phyloP scores from a whole-genome alignment of 352 stramenopile genomes.

The Pythium volutum region DNA sequence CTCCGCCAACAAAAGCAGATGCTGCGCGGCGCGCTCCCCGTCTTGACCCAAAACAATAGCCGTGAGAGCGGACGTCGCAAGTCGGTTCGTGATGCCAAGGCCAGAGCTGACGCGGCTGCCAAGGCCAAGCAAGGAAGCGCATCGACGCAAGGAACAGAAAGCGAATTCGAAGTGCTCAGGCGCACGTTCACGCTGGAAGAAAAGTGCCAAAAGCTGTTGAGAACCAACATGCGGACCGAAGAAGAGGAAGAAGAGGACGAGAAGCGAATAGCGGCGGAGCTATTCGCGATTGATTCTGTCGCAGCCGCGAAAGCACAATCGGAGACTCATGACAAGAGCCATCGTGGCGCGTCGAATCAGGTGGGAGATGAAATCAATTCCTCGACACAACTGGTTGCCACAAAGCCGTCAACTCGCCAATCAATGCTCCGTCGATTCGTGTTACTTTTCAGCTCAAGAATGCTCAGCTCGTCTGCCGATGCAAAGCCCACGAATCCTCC shows the following conservation, averaged over 20 bases:
- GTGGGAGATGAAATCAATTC: neutral
- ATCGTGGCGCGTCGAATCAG: neutral
- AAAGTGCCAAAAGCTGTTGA: conserved; percentile 25
- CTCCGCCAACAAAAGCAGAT: conserved; percentile 14
- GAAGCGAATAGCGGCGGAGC: conserved; percentile 16
- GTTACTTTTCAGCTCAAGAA: neutral
- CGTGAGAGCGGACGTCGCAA: conserved; percentile 17
- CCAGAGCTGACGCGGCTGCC: conserved; percentile 8
- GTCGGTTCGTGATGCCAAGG: conserved; percentile 16
- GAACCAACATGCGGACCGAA: conserved; percentile 30
- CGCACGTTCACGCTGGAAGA: conserved; percentile 26
- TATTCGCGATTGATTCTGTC: conserved; percentile 22
- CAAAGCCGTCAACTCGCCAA: neutral
- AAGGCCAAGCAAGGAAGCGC: conserved; percentile 7
- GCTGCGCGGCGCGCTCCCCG: conserved; percentile 5
- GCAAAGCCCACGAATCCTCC: neutral
- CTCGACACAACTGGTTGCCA: neutral
- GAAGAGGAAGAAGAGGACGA: conserved; percentile 30
- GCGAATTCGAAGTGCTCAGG: conserved; percentile 12
- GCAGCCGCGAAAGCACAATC: conserved; percentile 10
- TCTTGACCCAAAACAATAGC: conserved; percentile 8
- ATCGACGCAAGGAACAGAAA: conserved; percentile 1
- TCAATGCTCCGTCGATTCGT: conserved; percentile 7
- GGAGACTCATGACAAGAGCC: neutral
- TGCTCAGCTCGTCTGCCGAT: neutral